A percentile compares a stretch with the other conserved stretches of the same genome.
phyloP scores from a whole-genome alignment of 2,329 filamentous ascomycete species.

The Hymenoscyphus fructigenus region DNA sequence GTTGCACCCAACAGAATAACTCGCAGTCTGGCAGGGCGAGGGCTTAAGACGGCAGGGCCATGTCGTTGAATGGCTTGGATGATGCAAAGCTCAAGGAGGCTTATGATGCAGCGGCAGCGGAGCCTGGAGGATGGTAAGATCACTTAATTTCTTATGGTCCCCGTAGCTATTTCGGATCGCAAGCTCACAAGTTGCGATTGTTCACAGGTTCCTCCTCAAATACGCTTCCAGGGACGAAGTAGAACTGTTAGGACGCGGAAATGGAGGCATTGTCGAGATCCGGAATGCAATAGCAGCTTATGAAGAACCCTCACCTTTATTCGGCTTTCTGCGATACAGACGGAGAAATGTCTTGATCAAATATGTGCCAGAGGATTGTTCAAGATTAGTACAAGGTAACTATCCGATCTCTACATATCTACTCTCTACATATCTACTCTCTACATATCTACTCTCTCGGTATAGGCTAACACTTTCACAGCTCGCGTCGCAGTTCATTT shows the following conservation, averaged over 20 bases:
- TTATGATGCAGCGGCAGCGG: conserved; percentile 73
- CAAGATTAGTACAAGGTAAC: conserved; percentile 87
- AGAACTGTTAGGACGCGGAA: conserved; percentile 72
- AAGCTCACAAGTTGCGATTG: conserved; percentile 7
- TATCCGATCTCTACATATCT: conserved; percentile 10
- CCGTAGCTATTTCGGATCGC: conserved; percentile 20
- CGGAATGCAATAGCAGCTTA: conserved; percentile 76
- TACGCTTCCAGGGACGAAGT: conserved; percentile 89
- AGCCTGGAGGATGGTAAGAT: conserved; percentile 85
- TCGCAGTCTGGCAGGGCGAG: neutral
- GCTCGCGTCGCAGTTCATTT: conserved; percentile 79
- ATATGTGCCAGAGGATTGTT: conserved; percentile 88
- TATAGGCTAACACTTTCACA: conserved; percentile 41
- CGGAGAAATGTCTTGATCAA: conserved; percentile 89
- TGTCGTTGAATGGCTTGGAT: conserved; percentile 97
- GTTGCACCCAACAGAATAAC: neutral
- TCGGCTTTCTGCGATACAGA: conserved; percentile 87
- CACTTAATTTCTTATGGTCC: conserved; percentile 7
- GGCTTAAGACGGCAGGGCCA: conserved; percentile 42
- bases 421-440: conserved; percentile 4
- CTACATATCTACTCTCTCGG: neutral
- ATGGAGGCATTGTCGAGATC: conserved; percentile 80
- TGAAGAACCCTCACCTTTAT: conserved; percentile 82
- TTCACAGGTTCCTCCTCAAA: conserved; percentile 86
- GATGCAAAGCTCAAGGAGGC: conserved; percentile 77